Base-by-base conservation (phyloP, 176 grass and related monocot genomes). In the Aechmea fasciata region DNA sequence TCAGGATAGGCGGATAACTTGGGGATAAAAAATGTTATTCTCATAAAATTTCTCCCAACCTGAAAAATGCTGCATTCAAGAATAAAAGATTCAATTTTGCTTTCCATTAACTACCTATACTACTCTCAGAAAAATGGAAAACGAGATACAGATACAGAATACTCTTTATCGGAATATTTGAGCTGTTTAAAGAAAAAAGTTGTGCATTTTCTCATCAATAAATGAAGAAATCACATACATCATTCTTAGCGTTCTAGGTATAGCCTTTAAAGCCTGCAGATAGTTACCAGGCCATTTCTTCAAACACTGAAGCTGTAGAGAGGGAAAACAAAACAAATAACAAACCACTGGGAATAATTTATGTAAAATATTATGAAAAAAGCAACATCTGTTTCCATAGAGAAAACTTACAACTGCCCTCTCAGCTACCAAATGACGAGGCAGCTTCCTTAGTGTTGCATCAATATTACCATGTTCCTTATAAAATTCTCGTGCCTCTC, bases 211-310 rank as follows among this genome's bases (percentile, higher is more conserved):
- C 6, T 17, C 55, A 68, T 59, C 17, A 77, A 49, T 19, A 61
- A 59, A 23, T 23, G 41, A 47, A 69, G 57, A 72, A 49, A 78
- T 63, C 64, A 74, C 84, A 77, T 92, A 97, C 94, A 97, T 97
- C 89, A 90, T 90, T 85, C 94, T 85, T 48, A 97, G 68, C 28
- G 94, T 92, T 90, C 93, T 97, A 76, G 89, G 93, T 83, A 97
- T 97, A 68, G 86, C 77, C 89, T 92, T 90, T 48, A 97, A 80
- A 74, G 93, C 84, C 63, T 99, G 94, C 50, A 99, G 89, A 88
- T 99, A 83, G 78, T 93, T 99, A 55, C 82, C 89, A 79, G 94
- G 94, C 66, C 74, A 90, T 83, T 93, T 99, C 87, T 90, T 99
- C 82, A 99, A 77, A 85, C 82, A 93, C 29, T 83, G 84, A 83